These are phyloP conservation scores for Acanthamoeba divionensis DNA, from an alignment of 208 protist species.

Conservation along the genomic window DNA sequence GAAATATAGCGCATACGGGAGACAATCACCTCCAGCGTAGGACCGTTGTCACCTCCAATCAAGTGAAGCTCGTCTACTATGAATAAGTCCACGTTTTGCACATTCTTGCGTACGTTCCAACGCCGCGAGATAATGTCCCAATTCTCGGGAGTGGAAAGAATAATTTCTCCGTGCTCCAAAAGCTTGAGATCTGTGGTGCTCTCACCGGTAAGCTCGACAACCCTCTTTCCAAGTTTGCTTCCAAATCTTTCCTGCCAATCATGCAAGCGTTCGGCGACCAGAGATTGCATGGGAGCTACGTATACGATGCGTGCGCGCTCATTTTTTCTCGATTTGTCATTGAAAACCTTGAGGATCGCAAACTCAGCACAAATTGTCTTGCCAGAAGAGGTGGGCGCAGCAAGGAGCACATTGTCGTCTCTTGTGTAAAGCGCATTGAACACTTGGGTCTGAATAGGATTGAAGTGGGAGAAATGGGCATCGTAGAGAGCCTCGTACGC, in stretches of 20 bases:
- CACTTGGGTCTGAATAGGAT: constrained; percentile 88
- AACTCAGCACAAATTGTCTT: constrained; percentile 89
- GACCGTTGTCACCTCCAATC: constrained; percentile 75
- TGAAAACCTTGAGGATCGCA: constrained; percentile 76
- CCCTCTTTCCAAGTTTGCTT: constrained; percentile 25
- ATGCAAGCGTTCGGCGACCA: constrained; percentile 55
- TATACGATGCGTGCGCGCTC: neutral
- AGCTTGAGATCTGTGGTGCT: constrained; percentile 73
- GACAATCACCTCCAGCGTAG: too few relatives aligned
- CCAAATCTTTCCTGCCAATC: constrained; percentile 76
- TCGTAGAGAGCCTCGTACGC: constrained; percentile 72
- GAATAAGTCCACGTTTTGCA: constrained; percentile 78
- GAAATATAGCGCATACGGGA: constrained; percentile 85
- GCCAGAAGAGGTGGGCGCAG: constrained; percentile 81
- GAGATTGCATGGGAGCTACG: neutral
- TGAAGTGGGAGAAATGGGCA: constrained; percentile 75
- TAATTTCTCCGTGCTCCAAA: constrained; percentile 67
- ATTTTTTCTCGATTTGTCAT: constrained; percentile 28
- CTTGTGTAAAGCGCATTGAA: constrained; percentile 77
- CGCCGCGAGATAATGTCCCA: constrained; percentile 85
- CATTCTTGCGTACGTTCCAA: constrained; percentile 79
- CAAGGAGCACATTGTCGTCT: constrained; percentile 80
- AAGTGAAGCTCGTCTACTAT: constrained; percentile 83
- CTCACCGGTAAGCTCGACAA: constrained; percentile 79
- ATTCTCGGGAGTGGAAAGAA: constrained; percentile 78